These are phyloP conservation scores for Aspergillus bertholletiae DNA, from an alignment of 495 filamentous ascomycete genomes.

Conservation along the genomic window DNA sequence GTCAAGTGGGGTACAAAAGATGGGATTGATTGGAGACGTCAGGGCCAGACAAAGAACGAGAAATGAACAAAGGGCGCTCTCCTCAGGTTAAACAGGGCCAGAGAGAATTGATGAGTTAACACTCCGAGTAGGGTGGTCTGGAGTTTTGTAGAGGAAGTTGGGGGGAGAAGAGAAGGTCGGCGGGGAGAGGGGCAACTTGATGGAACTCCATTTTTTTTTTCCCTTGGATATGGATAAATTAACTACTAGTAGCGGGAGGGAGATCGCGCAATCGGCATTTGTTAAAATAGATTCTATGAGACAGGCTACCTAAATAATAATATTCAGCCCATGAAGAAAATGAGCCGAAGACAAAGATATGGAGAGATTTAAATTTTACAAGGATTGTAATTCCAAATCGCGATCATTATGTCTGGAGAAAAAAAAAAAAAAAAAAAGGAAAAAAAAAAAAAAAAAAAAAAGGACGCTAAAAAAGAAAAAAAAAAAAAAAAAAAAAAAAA, in stretches of 20 bases:
- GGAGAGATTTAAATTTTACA: no score
- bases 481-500: no score
- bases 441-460: no score
- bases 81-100: background rate
- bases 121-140: no score
- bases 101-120: background rate
- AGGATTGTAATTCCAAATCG: background rate
- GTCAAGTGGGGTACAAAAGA: conserved; percentile 5
- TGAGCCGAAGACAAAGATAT: no score
- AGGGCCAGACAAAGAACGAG: background rate
- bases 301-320: no score
- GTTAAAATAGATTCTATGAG: background rate
- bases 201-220: background rate
- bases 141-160: background rate
- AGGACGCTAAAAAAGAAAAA: background rate
- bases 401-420: no score
- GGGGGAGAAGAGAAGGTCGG: conserved; percentile 3
- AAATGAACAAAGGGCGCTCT: background rate
- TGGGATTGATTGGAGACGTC: background rate
- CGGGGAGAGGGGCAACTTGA: conserved; percentile 4
- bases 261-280: background rate
- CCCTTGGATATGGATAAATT: conserved; percentile 23
- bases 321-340: no score
- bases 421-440: no score
- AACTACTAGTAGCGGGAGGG: background rate